Percentiles rank a stretch among this genome's conserved stretches.
Evolutionary conservation across 495 filamentous ascomycete species (phyloP).

Genomic region (Trichoderma parareesei): DNA sequence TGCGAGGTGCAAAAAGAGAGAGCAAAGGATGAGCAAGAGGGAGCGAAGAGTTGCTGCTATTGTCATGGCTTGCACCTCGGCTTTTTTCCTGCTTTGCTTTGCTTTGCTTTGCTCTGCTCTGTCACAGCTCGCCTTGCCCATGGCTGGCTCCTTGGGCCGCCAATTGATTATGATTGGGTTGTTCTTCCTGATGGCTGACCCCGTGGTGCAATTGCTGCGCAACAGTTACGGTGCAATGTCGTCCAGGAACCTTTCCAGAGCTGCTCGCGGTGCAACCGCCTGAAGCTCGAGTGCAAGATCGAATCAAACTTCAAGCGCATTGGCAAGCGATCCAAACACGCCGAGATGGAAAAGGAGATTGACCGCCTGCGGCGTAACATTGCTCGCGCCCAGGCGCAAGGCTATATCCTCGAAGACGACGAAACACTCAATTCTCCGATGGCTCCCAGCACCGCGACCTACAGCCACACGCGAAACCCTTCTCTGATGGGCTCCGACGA

Average conservation of each 20-base stretch:
- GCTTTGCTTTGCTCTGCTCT: not conserved
- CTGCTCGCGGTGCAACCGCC: constrained; percentile 76
- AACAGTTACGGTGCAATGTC: constrained; percentile 81
- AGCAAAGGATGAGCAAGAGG: too few species aligned
- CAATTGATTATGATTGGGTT: not conserved
- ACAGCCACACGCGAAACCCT: constrained; percentile 45
- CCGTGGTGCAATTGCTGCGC: constrained; percentile 6
- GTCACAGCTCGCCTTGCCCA: not conserved
- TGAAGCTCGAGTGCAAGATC: constrained; percentile 84
- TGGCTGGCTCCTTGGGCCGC: not conserved
- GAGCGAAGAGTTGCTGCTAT: constrained; percentile 9
- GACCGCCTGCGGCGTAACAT: constrained; percentile 44
- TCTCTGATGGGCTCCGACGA: constrained; percentile 75
- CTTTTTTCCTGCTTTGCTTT: not conserved
- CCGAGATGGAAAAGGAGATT: constrained; percentile 87
- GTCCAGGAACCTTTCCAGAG: constrained; percentile 73
- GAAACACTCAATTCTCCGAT: constrained; percentile 47
- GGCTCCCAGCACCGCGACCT: constrained; percentile 39
- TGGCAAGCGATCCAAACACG: constrained; percentile 82
- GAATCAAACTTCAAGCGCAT: constrained; percentile 90
- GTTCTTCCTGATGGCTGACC: constrained; percentile 1
- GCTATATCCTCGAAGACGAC: constrained; percentile 42
- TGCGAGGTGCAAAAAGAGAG: not conserved
- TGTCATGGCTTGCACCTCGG: not conserved
- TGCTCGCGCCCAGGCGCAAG: constrained; percentile 39